Evolutionary conservation across 306 rosid genomes (phyloP).

Genomic region (Alnus glutinosa): DNA sequence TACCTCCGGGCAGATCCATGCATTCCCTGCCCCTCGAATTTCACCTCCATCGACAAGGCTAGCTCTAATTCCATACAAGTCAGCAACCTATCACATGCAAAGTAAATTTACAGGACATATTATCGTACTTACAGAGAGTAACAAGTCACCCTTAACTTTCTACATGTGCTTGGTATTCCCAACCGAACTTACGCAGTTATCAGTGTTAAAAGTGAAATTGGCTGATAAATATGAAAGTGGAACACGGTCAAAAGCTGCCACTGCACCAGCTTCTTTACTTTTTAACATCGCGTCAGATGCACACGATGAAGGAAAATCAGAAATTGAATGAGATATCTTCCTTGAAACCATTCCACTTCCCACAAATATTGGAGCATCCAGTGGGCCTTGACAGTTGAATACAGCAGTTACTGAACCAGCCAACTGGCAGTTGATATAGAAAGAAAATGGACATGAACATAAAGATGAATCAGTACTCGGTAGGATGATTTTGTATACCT

Average conservation of each 20-base stretch:
- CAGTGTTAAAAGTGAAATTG: constrained; percentile 91
- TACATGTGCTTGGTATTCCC: constrained; percentile 8
- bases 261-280: constrained; percentile 89
- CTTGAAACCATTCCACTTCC: constrained; percentile 97
- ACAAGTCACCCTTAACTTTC: background rate
- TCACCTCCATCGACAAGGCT: constrained; percentile 97
- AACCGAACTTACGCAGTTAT: constrained; percentile 74
- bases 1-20: constrained; percentile 99
- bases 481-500: constrained; percentile 15
- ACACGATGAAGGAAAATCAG: constrained; percentile 58
- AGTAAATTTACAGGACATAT: constrained; percentile 32
- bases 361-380: constrained; percentile 84
- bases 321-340: constrained; percentile 53
- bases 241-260: constrained; percentile 87
- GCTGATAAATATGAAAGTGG: constrained; percentile 90
- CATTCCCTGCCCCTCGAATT: constrained; percentile 98
- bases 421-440: constrained; percentile 63
- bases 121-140: background rate
- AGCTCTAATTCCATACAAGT: constrained; percentile 91
- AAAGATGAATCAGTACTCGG: background rate
- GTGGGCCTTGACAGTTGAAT: constrained; percentile 96
- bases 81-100: constrained; percentile 72
- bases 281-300: constrained; percentile 79
- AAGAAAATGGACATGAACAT: constrained; percentile 30
- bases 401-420: constrained; percentile 95